phyloP scores from a whole-genome alignment of 1,284 basidiomycete genomes.

The Mycena citricolor region DNA sequence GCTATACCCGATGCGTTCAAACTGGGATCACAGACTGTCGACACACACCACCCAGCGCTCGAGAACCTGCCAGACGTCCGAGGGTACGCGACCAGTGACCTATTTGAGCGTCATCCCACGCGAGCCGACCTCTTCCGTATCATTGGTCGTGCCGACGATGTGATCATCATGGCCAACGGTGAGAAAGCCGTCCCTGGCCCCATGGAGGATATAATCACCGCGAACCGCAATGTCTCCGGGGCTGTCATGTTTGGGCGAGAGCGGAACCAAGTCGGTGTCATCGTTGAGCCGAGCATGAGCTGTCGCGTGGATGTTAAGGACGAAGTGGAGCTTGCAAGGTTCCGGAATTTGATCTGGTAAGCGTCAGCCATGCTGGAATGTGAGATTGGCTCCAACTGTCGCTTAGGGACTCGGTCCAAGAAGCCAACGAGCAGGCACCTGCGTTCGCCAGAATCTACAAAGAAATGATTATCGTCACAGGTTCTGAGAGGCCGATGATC shows the following conservation, averaged over 20 bases:
- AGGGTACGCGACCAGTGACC: conserved; percentile 24
- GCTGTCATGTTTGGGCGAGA: conserved; percentile 8
- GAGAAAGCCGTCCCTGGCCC: conserved; percentile 16
- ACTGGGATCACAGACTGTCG: background rate
- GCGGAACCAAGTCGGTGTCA: conserved; percentile 5
- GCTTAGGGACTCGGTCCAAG: conserved; percentile 27
- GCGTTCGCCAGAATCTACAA: conserved; percentile 35
- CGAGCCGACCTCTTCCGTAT: conserved; percentile 21
- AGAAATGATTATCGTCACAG: conserved; percentile 31
- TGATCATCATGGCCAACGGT: conserved; percentile 8
- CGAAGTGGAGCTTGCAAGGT: background rate
- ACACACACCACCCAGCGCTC: conserved; percentile 9
- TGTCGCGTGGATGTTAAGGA: background rate
- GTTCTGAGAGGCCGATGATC: conserved; percentile 27
- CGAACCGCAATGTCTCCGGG: conserved; percentile 15
- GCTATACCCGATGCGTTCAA: background rate
- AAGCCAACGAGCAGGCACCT: conserved; percentile 33
- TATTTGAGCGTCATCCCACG: conserved; percentile 22
- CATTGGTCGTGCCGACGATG: conserved; percentile 15
- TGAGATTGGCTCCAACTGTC: background rate
- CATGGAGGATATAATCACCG: conserved; percentile 23
- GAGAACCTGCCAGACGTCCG: conserved; percentile 21
- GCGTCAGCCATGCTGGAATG: background rate
- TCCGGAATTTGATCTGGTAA: conserved; percentile 12
- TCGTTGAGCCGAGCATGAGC: conserved; percentile 2